A percentile compares a stretch with the other conserved stretches of the same genome.
These are phyloP conservation scores for Penicillium steckii DNA, from an alignment of 495 filamentous ascomycete species.

Conservation along the genomic window DNA sequence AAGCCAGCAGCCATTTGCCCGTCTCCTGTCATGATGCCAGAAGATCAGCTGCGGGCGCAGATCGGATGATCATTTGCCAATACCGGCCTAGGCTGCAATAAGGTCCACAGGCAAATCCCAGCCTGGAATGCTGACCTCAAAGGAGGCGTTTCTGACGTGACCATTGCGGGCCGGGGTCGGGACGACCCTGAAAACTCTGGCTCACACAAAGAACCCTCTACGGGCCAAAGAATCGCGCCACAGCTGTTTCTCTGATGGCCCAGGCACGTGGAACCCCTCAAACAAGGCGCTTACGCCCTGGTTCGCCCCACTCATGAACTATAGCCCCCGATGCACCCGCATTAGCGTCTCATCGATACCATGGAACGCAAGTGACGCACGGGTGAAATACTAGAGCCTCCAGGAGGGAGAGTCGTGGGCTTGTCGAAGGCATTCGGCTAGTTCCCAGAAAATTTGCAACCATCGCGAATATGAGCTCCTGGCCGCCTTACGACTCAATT, in stretches of 20 bases:
- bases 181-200: not conserved
- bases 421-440: not conserved
- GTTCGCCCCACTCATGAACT: not conserved
- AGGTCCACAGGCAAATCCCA: too few relatives aligned
- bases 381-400: not conserved
- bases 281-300: not conserved
- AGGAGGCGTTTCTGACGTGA: not conserved
- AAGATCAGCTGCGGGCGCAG: too few relatives aligned
- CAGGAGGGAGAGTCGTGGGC: not conserved
- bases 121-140: too few relatives aligned
- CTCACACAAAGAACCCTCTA: not conserved
- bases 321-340: not conserved
- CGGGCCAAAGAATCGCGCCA: not conserved
- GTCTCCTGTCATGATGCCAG: too few relatives aligned
- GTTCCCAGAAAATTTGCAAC: not conserved
- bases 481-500: too few relatives aligned
- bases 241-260: not conserved
- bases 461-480: not conserved
- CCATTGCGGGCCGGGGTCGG: not conserved
- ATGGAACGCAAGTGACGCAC: not conserved
- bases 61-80: too few relatives aligned
- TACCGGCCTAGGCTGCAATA: too few relatives aligned
- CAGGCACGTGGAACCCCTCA: not conserved
- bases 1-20: too few relatives aligned
- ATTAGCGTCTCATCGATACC: not conserved